A percentile compares a stretch with the other conserved stretches of the same genome.
Evolutionary conservation across 208 protist genomes (phyloP).

Genomic region (Paratrypanosoma confusum): DNA sequence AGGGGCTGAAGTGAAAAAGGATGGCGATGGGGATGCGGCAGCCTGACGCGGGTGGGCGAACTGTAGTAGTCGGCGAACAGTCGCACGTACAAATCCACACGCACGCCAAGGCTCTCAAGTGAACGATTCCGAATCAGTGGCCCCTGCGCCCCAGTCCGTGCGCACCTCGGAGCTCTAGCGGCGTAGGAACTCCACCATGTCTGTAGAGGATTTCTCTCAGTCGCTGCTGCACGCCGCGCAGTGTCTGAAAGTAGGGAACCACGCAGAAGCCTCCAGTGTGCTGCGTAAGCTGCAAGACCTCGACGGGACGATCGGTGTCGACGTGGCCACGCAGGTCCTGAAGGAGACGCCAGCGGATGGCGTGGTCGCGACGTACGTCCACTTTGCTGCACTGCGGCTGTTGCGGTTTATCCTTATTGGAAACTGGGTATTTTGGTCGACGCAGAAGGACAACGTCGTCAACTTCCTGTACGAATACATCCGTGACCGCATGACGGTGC

Average conservation of each 20-base stretch:
- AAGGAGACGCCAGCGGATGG: slow-evolving; percentile 8
- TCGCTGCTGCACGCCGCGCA: slow-evolving; percentile 29
- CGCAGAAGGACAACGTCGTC: slow-evolving; percentile 10
- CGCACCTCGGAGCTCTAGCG: too few relatives aligned
- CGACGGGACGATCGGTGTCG: slow-evolving; percentile 5
- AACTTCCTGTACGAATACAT: slow-evolving; percentile 38
- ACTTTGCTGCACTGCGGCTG: slow-evolving; percentile 59
- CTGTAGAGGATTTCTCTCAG: too few relatives aligned
- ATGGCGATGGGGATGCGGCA: too few relatives aligned
- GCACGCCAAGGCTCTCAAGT: too few relatives aligned
- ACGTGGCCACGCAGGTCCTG: slow-evolving; percentile 15
- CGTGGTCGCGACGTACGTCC: slow-evolving; percentile 25
- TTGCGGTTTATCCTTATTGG: slow-evolving; percentile 41
- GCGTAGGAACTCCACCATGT: too few relatives aligned
- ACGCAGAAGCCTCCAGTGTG: slow-evolving; percentile 28
- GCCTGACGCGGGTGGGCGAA: too few relatives aligned
- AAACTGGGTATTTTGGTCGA: slow-evolving; percentile 9
- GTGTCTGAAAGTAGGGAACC: slow-evolving; percentile 43
- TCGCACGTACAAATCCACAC: too few relatives aligned
- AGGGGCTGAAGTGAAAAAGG: too few relatives aligned
- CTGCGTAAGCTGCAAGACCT: slow-evolving; percentile 27
- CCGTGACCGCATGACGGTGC: too few relatives aligned
- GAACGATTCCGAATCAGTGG: too few relatives aligned
- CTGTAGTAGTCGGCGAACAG: too few relatives aligned
- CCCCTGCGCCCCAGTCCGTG: too few relatives aligned